Conservation (phyloP, 2,329 filamentous ascomycete genomes). For the Phialophora tarda region DNA sequence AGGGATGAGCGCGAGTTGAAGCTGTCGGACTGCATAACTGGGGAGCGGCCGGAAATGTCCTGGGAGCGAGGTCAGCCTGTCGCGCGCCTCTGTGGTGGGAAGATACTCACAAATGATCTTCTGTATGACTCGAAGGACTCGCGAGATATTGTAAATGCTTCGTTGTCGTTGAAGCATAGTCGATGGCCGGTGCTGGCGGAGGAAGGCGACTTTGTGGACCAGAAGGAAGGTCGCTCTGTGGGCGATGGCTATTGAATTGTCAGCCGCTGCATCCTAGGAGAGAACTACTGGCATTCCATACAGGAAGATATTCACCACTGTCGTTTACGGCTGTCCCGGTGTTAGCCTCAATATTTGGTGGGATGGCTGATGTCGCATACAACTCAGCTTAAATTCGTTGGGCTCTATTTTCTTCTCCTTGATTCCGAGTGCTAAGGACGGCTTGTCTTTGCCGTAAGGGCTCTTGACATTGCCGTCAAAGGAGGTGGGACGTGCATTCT, state of each 20-base stretch:
- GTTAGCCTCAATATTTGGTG: conserved; percentile 40
- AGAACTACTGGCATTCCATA: conserved; percentile 53
- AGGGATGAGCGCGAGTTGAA: conserved; percentile 75
- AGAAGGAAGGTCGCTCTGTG: conserved; percentile 80
- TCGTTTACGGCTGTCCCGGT: conserved; percentile 81
- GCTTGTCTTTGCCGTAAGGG: conserved; percentile 51
- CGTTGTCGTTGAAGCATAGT: conserved; percentile 77
- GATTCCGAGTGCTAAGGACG: conserved; percentile 67
- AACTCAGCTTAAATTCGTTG: conserved; percentile 79
- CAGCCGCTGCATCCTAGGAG: background rate
- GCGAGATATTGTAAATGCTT: conserved; percentile 92
- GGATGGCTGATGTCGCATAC: conserved; percentile 57
- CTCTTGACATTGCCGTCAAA: conserved; percentile 48
- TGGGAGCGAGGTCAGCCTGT: conserved; percentile 47
- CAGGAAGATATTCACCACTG: conserved; percentile 91
- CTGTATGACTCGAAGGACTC: conserved; percentile 98
- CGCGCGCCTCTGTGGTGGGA: background rate
- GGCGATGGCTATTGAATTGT: conserved; percentile 73
- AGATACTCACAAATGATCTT: conserved; percentile 80
- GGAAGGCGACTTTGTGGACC: conserved; percentile 60
- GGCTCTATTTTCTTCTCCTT: conserved; percentile 67
- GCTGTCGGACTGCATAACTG: conserved; percentile 66
- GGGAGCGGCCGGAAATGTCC: conserved; percentile 90
- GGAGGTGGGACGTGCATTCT: conserved; percentile 57
- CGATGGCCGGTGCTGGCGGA: conserved; percentile 62